Percentiles rank a stretch among this genome's conserved stretches.
Conservation (phyloP, 1,284 basidiomycete genomes). For the Earliella scabrosa region DNA sequence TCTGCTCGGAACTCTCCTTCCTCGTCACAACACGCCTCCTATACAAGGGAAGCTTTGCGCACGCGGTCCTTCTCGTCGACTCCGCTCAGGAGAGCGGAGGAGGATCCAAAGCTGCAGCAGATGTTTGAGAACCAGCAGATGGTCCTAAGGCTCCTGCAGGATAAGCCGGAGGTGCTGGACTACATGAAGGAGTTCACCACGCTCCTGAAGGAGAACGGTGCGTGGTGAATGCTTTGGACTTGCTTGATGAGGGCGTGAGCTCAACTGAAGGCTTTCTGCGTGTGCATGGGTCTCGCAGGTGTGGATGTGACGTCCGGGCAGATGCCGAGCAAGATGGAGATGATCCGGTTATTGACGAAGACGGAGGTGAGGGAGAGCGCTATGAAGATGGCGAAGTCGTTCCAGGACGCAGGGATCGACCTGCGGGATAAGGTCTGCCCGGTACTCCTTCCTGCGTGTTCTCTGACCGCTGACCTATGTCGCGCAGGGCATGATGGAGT, state of each 20-base stretch:
- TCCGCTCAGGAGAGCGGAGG: conserved; percentile 30
- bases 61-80: conserved; percentile 26
- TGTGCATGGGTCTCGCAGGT: too few relatives aligned
- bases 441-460: not conserved
- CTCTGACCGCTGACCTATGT: not conserved
- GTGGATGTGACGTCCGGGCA: conserved; percentile 47
- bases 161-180: conserved; percentile 53
- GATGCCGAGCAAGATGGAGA: conserved; percentile 46
- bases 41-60: conserved; percentile 10
- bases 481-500: conserved; percentile 24
- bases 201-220: conserved; percentile 57
- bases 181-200: conserved; percentile 51
- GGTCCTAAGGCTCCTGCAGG: conserved; percentile 52
- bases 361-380: conserved; percentile 54
- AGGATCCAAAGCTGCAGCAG: conserved; percentile 41
- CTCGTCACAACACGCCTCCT: conserved; percentile 1
- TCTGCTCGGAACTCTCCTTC: not conserved
- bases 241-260: not conserved
- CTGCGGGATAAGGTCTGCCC: conserved; percentile 42
- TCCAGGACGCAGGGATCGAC: conserved; percentile 65
- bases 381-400: conserved; percentile 50
- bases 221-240: conserved; percentile 7
- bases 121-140: conserved; percentile 48
- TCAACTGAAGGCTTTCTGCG: too few relatives aligned
- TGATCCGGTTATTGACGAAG: conserved; percentile 51